A percentile compares a stretch with the other conserved stretches of the same genome.
phyloP scores from a whole-genome alignment of 108 stramenopile genomes.

The Pseudonitzschia multiseries region DNA sequence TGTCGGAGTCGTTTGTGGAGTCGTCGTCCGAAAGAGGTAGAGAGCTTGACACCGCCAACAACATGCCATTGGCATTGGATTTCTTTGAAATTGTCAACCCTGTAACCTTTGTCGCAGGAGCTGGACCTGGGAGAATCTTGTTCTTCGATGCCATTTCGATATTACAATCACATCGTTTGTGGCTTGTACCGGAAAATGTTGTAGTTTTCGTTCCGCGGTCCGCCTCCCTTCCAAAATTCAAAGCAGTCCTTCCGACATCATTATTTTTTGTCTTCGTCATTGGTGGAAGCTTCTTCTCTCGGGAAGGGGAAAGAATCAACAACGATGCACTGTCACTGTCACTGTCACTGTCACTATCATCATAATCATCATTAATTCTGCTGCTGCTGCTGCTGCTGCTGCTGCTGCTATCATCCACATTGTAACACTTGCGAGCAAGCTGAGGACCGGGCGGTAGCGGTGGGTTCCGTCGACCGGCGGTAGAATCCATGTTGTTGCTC shows the following conservation, averaged over 20 bases:
- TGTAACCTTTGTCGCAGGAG: not conserved
- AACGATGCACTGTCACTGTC: slow-evolving; percentile 5
- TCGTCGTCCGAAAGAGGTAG: not conserved
- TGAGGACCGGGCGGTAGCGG: slow-evolving; percentile 1
- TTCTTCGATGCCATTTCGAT: not conserved
- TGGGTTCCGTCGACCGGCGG: slow-evolving; percentile 9
- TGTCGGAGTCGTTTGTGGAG: not conserved
- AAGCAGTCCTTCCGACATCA: no score
- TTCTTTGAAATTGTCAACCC: not conserved
- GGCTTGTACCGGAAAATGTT: no score
- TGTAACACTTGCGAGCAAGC: slow-evolving; percentile 16
- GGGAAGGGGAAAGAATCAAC: not conserved
- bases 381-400: no score
- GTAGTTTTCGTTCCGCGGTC: no score
- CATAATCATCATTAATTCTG: no score
- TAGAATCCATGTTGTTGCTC: not conserved
- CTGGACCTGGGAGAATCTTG: not conserved
- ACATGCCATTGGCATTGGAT: not conserved
- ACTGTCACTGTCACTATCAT: slow-evolving; percentile 2
- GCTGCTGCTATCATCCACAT: slow-evolving; percentile 11
- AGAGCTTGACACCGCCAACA: no score
- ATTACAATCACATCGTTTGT: no score
- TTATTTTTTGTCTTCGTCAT: no score
- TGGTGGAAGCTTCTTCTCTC: not conserved
- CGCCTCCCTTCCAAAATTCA: no score